phyloP scores from a whole-genome alignment of 192 early-diverging fungal genomes.

The Coemansia sp. region DNA sequence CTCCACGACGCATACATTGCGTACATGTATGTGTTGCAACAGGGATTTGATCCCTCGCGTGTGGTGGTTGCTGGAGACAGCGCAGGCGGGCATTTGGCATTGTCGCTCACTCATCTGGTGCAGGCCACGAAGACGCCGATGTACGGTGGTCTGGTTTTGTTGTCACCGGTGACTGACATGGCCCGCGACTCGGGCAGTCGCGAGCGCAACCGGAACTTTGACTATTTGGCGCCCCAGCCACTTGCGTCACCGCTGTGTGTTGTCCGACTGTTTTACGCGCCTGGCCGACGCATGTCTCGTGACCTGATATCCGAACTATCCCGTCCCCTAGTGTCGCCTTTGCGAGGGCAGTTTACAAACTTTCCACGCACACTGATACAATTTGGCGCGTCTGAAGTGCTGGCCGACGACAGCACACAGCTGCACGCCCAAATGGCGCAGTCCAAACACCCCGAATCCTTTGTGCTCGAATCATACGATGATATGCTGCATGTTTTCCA shows the following conservation, averaged over 20 bases:
- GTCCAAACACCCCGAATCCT: not conserved
- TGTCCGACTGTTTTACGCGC: slow-evolving; percentile 29
- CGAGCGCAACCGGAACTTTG: slow-evolving; percentile 16
- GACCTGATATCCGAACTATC: slow-evolving; percentile 17
- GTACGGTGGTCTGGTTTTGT: slow-evolving; percentile 55
- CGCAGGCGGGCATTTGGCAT: slow-evolving; percentile 63
- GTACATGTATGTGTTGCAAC: slow-evolving; percentile 56
- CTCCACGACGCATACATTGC: slow-evolving; percentile 61
- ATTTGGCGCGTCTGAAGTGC: slow-evolving; percentile 26
- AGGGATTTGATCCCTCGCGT: slow-evolving; percentile 58
- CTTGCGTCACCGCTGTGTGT: slow-evolving; percentile 16
- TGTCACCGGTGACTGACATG: slow-evolving; percentile 50
- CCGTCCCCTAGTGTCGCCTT: slow-evolving; percentile 31
- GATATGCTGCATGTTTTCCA: slow-evolving; percentile 1
- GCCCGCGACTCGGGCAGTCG: slow-evolving; percentile 2
- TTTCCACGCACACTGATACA: slow-evolving; percentile 45
- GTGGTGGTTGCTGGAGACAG: slow-evolving; percentile 68
- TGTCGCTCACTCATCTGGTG: slow-evolving; percentile 60
- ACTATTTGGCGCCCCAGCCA: slow-evolving; percentile 14
- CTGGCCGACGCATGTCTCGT: slow-evolving; percentile 16
- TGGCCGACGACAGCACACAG: slow-evolving; percentile 28
- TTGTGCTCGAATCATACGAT: not conserved
- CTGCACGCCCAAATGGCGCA: slow-evolving; percentile 20
- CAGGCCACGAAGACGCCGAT: slow-evolving; percentile 46
- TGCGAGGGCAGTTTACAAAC: slow-evolving; percentile 23